Percentiles rank a stretch among this genome's conserved stretches.
These are phyloP conservation scores for Cytospora chrysosperma DNA, from an alignment of 2,329 filamentous ascomycete genomes.

Conservation along the genomic window DNA sequence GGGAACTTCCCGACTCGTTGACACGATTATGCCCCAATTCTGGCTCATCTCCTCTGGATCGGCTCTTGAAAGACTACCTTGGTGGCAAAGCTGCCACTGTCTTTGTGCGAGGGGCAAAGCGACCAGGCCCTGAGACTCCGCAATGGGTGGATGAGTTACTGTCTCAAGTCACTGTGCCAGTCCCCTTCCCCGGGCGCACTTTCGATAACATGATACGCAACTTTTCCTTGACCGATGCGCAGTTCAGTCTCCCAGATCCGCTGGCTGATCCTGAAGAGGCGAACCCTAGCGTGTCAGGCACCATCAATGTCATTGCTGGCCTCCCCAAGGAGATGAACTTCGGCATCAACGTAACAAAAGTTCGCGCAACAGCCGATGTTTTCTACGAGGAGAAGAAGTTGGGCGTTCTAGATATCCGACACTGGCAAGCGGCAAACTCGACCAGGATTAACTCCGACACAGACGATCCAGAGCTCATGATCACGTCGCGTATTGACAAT, in stretches of 20 bases:
- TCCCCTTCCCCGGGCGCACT: constrained; percentile 78
- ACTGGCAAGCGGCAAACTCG: constrained; percentile 86
- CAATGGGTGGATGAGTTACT: constrained; percentile 80
- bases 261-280: constrained; percentile 71
- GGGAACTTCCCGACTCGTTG: constrained; percentile 70
- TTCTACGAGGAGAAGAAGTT: constrained; percentile 76
- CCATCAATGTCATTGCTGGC: constrained; percentile 73
- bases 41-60: constrained; percentile 78
- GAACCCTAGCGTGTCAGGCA: constrained; percentile 78
- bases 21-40: constrained; percentile 73
- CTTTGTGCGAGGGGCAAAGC: constrained; percentile 76
- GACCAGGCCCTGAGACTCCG: constrained; percentile 67
- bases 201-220: constrained; percentile 84
- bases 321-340: constrained; percentile 88
- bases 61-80: constrained; percentile 77
- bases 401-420: constrained; percentile 72
- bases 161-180: constrained; percentile 75
- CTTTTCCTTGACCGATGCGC: constrained; percentile 80
- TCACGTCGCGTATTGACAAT: constrained; percentile 73
- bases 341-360: constrained; percentile 70
- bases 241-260: constrained; percentile 81
- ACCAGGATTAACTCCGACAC: constrained; percentile 61
- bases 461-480: constrained; percentile 63
- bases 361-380: constrained; percentile 77
- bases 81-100: constrained; percentile 75